Evolutionary conservation across 345 rosid species (phyloP).

Genomic region (Populus pruinosa): DNA sequence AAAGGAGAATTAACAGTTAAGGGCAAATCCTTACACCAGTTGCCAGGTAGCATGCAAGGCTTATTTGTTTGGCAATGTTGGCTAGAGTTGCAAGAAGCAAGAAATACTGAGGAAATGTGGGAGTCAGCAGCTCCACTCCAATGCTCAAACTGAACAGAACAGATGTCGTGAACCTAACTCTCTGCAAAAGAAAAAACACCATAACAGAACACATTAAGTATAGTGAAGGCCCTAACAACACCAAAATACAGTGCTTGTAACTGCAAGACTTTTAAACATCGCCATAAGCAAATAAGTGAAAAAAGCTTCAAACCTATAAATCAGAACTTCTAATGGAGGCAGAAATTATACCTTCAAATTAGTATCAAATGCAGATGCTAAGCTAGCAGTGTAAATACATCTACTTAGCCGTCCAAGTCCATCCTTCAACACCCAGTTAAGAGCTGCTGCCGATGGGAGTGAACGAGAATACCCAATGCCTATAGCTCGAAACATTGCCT

Average conservation of each 20-base stretch:
- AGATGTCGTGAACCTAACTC: slow-evolving; percentile 83
- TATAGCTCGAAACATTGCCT: slow-evolving; percentile 91
- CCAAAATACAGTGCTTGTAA: slow-evolving; percentile 8
- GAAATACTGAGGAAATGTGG: slow-evolving; percentile 67
- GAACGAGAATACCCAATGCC: slow-evolving; percentile 83
- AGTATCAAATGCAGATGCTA: slow-evolving; percentile 84
- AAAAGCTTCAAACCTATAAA: neutral
- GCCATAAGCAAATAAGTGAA: slow-evolving; percentile 1
- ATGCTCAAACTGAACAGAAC: slow-evolving; percentile 81
- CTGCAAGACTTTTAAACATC: neutral
- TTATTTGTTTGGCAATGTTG: slow-evolving; percentile 90
- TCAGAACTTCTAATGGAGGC: neutral
- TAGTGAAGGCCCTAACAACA: neutral
- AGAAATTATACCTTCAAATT: slow-evolving; percentile 64
- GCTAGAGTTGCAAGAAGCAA: slow-evolving; percentile 80
- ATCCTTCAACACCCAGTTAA: slow-evolving; percentile 88
- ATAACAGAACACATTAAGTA: slow-evolving; percentile 2
- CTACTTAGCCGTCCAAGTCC: slow-evolving; percentile 85
- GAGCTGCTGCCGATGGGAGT: slow-evolving; percentile 84
- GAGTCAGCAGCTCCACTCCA: slow-evolving; percentile 88
- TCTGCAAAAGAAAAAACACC: slow-evolving; percentile 36
- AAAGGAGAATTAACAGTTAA: slow-evolving; percentile 2
- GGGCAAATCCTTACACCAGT: slow-evolving; percentile 66
- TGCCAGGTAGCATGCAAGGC: slow-evolving; percentile 75
- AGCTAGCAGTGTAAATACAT: slow-evolving; percentile 87